A percentile compares a stretch with the other conserved stretches of the same genome.
Evolutionary conservation across 192 early-diverging fungal species (phyloP).

Genomic region (Coemansia erecta): DNA sequence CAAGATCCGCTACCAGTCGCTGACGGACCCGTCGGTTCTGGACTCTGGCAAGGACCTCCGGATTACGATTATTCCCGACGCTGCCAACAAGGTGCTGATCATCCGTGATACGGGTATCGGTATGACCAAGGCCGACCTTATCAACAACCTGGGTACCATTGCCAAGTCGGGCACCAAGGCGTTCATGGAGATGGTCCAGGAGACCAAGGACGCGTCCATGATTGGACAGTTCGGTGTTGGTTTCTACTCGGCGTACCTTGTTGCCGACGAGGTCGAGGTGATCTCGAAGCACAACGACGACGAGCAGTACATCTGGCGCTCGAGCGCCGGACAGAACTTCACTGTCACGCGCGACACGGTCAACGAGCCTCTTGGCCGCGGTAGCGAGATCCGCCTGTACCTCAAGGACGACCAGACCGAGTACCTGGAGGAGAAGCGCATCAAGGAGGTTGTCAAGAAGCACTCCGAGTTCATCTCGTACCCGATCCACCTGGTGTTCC

Average conservation of each 20-base stretch:
- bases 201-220: conserved; percentile 98
- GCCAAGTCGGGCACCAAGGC: conserved; percentile 99
- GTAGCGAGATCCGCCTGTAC: conserved; percentile 92
- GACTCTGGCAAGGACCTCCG: conserved; percentile 92
- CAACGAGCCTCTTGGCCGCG: conserved; percentile 90
- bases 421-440: conserved; percentile 98
- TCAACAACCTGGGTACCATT: conserved; percentile 91
- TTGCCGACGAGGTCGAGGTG: conserved; percentile 93
- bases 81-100: conserved; percentile 78
- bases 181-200: conserved; percentile 97
- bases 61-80: conserved; percentile 91
- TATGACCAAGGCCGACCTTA: conserved; percentile 70
- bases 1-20: conserved; percentile 96
- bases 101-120: conserved; percentile 87
- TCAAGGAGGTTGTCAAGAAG: conserved; percentile 99
- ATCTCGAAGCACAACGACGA: conserved; percentile 94
- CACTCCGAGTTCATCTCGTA: conserved; percentile 99
- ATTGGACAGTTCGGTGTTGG: conserved; percentile 99
- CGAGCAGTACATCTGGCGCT: conserved; percentile 95
- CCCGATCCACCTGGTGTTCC: conserved; percentile 93
- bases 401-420: conserved; percentile 99
- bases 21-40: conserved; percentile 86
- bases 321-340: conserved; percentile 87
- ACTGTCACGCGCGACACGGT: conserved; percentile 90
- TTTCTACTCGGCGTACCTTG: conserved; percentile 99